phyloP scores from a whole-genome alignment of 176 grass and related monocot genomes.

The Musa troglodytarum region DNA sequence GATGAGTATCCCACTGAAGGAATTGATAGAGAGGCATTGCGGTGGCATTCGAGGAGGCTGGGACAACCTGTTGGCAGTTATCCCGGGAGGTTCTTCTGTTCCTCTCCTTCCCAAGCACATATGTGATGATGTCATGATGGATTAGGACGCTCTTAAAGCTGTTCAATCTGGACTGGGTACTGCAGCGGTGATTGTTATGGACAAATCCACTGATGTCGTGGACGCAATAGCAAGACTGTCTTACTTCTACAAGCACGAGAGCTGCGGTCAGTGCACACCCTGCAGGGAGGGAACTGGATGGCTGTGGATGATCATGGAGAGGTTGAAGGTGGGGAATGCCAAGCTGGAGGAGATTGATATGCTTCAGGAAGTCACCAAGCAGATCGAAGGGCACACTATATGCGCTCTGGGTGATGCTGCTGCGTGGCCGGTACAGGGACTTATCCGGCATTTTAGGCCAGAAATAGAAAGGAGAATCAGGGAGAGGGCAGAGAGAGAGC shows the following conservation, averaged over 20 bases:
- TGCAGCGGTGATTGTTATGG: conserved; percentile 83
- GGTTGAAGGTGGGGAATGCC: conserved; percentile 59
- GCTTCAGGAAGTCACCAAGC: conserved; percentile 87
- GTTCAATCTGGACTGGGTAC: conserved; percentile 77
- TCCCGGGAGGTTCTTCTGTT: conserved; percentile 80
- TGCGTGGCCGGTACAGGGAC: too few relatives aligned
- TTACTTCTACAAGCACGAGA: too few relatives aligned
- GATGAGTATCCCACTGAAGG: conserved; percentile 89
- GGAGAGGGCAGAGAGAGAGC: conserved; percentile 66
- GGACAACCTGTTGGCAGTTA: conserved; percentile 83
- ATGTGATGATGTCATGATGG: conserved; percentile 88
- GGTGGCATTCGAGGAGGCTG: conserved; percentile 86
- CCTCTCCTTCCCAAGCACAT: conserved; percentile 5
- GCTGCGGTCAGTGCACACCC: too few relatives aligned
- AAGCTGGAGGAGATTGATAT: conserved; percentile 89
- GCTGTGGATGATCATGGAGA: too few relatives aligned
- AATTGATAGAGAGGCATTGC: conserved; percentile 71
- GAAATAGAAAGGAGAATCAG: conserved; percentile 82
- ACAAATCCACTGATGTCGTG: conserved; percentile 84
- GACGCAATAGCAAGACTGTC: conserved; percentile 36
- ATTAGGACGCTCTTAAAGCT: conserved; percentile 84
- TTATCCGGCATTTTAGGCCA: conserved; percentile 36
- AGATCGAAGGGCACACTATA: conserved; percentile 88
- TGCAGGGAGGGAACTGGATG: too few relatives aligned
- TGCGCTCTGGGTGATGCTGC: conserved; percentile 21